Evolutionary conservation across 2,329 filamentous ascomycete species (phyloP), one percentile per base, ranked within the genome.

Genomic region (Calonectria pauciramosa): DNA sequence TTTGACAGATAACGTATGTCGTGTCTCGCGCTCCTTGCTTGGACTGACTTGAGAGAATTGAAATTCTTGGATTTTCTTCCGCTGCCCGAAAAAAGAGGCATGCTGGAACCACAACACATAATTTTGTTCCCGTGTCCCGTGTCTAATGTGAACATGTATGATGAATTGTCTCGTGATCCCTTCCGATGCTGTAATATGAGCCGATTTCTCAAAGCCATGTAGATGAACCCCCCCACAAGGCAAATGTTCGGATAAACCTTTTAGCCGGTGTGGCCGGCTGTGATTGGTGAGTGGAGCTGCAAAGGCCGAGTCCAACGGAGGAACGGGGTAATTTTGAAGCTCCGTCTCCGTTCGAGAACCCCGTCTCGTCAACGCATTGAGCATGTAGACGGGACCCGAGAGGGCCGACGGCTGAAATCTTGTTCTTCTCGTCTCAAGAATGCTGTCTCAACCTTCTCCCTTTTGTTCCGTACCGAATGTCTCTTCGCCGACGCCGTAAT

Each of bases 281-380:
- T 65, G 13, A 65, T 66, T 73, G 59, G 66, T 34, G 26, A 47
- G 13, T 11, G 23, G 30, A 26, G 41, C 52, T 26, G 16, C 51
- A 11, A 41, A 16, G 14, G 49, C 74, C 68, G 59, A 44, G 23
- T 68, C 73, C 63, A 71, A 72, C 82, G 82, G 82, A 84, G 76
- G 65, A 68, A 71, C 82, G 82, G 82, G 54, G 73, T 78, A 81
- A 83, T 80, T 80, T 69, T 75, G 41, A 10, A 32, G 49, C 67
- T 79, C 80, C 79, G 81, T 63, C 68, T 78, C 81, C 81, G 81
- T 75, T 79, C 77, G 72, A 60, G 28, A 65, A 76, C 47, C 75
- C 77, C 51, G 59, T 26, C 30, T 49, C n/a, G 69, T 41, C 20
- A 54, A 68, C 65, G 23, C 70, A 41, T 75, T 68, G 67, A 73